Base-by-base conservation (phyloP, 2,329 filamentous ascomycete genomes). In the Zymoseptoria ardabiliae region DNA sequence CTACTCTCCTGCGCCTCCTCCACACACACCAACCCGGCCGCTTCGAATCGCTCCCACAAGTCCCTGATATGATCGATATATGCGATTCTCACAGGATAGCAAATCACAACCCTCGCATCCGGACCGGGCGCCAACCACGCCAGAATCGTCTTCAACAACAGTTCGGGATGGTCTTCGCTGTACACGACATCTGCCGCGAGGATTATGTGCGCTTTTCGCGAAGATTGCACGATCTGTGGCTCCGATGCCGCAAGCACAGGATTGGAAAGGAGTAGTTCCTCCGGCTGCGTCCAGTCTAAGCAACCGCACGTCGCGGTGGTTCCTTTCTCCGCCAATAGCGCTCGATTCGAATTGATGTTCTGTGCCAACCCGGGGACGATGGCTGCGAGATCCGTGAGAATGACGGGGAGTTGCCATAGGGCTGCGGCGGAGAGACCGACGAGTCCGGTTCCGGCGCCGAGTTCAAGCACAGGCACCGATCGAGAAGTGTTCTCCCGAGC, bases 1-100 rank as follows among this genome's bases (percentile, higher is more conserved):
- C 68, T 68, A 28, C 62, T 64, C 54, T 70, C 67, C 58, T 69
- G 66, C 0, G 72, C 73, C 58, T 75, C 71, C 41, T 66, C 60
- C 11, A 75, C 59, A 57, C 71, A 71, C 54, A 72, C 71, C 48
- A 78, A 63, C 3, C 74, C 75, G 1, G 66, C 64, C 2, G 62
- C 68, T 56, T 77, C 75, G 41, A 78, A 68, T 50, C 68, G 61
- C 54, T 68, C 62, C 76, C 76, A 78, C 22, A 78, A 61, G 35
- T 76, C 74, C 22, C 76, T 66, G 20, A 77, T 73, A 56, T 75
- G 70, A 53, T 77, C 75, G n/a, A 78, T 66, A 60, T 78, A 77
- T 11, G 73, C 73, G 6, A 75, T 71, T 13, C 76, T 66, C 57
- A 76, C 61, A 3, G 76, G 68, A 60, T 76, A 77, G 48, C 72